Conservation (phyloP, 805 yeast species). For the Kurtzmaniella fragi region DNA sequence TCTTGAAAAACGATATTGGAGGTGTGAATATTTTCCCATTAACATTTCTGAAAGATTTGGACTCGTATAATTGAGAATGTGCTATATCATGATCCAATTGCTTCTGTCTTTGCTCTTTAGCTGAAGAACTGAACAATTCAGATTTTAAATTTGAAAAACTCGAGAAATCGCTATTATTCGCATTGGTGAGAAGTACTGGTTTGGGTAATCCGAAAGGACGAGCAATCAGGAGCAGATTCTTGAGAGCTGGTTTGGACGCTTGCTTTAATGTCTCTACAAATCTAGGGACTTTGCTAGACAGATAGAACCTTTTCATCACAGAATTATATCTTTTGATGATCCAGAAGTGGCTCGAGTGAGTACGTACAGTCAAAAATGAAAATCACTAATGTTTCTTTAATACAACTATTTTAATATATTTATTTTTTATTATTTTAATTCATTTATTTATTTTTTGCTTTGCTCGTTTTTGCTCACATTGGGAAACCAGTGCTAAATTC, state of each 20-base stretch:
- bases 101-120: constrained; percentile 33
- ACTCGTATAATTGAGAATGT: constrained; percentile 41
- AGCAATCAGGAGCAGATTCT: constrained; percentile 23
- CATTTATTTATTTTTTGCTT: too few relatives aligned
- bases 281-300: constrained; percentile 20
- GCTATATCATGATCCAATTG: constrained; percentile 37
- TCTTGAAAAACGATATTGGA: constrained; percentile 73
- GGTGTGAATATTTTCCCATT: constrained; percentile 81
- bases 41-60: constrained; percentile 54
- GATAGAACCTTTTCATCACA: not conserved
- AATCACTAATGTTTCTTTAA: too few relatives aligned
- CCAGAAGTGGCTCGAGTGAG: too few relatives aligned
- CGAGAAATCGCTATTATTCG: constrained; percentile 10
- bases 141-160: constrained; percentile 13
- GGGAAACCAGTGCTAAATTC: too few relatives aligned
- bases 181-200: constrained; percentile 23
- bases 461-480: too few relatives aligned
- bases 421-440: too few relatives aligned
- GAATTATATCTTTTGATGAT: too few relatives aligned
- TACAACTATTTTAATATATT: too few relatives aligned
- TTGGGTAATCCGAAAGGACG: constrained; percentile 35
- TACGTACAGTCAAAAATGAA: too few relatives aligned
- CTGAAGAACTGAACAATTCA: constrained; percentile 27
- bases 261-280: constrained; percentile 31
- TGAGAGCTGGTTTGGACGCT: constrained; percentile 35